Evolutionary conservation across 176 grass and related monocot species (phyloP).

Genomic region (Microstegium vimineum): DNA sequence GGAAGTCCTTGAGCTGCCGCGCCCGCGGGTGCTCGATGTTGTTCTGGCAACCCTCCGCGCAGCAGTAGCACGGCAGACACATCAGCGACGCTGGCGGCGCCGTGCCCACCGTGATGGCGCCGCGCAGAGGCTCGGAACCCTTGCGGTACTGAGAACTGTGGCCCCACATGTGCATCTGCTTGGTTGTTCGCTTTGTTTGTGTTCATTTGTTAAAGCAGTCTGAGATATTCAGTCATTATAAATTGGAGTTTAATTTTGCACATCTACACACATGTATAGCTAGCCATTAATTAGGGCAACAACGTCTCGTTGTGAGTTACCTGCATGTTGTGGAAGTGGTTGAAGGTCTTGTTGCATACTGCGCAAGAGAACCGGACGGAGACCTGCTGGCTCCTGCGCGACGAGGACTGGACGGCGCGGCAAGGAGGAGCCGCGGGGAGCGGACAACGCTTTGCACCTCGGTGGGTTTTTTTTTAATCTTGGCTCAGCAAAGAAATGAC

Average conservation of each 20-base stretch:
- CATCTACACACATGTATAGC: no score
- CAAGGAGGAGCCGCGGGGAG: no score
- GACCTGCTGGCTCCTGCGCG: no score
- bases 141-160: constrained; percentile 85
- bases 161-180: constrained; percentile 99
- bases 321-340: constrained; percentile 99
- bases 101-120: constrained; percentile 26
- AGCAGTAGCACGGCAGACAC: constrained; percentile 88
- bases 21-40: constrained; percentile 76
- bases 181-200: no score
- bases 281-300: no score
- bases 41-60: constrained; percentile 76
- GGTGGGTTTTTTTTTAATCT: no score
- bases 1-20: constrained; percentile 80
- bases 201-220: no score
- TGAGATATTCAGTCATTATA: no score
- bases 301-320: not conserved
- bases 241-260: no score
- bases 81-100: constrained; percentile 43
- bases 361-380: constrained; percentile 91
- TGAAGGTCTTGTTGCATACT: constrained; percentile 93
- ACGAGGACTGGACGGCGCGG: no score
- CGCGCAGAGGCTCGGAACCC: constrained; percentile 63
- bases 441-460: no score
- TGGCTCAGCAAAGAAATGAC: no score